These are phyloP conservation scores for Boletus pseudopeckii DNA, from an alignment of 768 basidiomycete genomes.

Conservation along the genomic window DNA sequence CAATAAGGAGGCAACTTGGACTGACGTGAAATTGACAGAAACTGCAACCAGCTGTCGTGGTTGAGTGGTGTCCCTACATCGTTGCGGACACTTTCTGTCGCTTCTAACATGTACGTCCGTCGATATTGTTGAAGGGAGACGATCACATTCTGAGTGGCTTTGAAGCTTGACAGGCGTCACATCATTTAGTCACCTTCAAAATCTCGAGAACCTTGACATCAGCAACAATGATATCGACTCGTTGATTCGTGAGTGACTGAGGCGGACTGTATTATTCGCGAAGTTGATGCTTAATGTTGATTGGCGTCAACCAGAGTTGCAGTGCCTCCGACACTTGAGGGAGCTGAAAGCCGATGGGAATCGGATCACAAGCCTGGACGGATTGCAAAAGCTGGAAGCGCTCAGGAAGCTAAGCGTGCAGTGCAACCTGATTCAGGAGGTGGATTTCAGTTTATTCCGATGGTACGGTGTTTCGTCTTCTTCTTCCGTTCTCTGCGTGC, in stretches of 20 bases:
- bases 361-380: constrained; percentile 66
- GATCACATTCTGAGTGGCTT: constrained; percentile 12
- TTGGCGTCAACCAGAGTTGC: constrained; percentile 57
- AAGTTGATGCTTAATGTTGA: background rate
- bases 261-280: background rate
- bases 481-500: constrained; percentile 3
- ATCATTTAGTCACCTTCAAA: constrained; percentile 81
- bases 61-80: constrained; percentile 71
- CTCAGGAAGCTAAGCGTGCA: constrained; percentile 82
- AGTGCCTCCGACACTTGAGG: constrained; percentile 78
- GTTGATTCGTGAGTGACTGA: constrained; percentile 64
- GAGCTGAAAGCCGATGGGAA: constrained; percentile 92
- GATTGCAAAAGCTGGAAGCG: constrained; percentile 74
- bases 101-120: constrained; percentile 59
- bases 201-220: constrained; percentile 87
- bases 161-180: constrained; percentile 78
- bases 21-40: constrained; percentile 42
- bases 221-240: constrained; percentile 88
- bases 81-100: constrained; percentile 74
- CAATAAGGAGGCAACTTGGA: background rate
- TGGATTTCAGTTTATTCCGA: constrained; percentile 59
- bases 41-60: constrained; percentile 73
- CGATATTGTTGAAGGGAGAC: constrained; percentile 7
- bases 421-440: constrained; percentile 60
- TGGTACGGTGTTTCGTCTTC: constrained; percentile 49